Evolutionary conservation across 202 grass and related monocot species (phyloP), one percentile per base, ranked within the genome.

Genomic region (Setaria italica): DNA sequence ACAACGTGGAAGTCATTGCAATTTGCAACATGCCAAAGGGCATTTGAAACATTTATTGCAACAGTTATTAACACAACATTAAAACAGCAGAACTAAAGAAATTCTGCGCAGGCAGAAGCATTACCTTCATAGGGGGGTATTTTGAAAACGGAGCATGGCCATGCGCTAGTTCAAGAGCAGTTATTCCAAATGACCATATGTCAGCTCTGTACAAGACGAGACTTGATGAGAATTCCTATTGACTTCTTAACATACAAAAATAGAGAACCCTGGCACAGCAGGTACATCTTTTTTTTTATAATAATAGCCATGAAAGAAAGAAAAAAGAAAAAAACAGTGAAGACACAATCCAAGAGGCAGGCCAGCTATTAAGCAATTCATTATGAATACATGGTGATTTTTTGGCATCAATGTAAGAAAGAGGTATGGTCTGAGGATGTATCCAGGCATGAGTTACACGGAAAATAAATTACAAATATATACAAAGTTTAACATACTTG

Each of bases 121-220:
- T 79, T 89, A 97, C 94, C 86, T 97, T 97, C 94, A 97, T 97
- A 72, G 94, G 94, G 42, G 94, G 94, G 47, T 97, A 97, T 84
- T 97, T 97, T 3, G 94, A 97, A 83, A 97, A 97, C 1, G 94
- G 94, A 87, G 94, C 94, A 89, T 97, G 92, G 8, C 94, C 94
- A 85, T 94, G 94, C n/a, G 94, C 94, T 66, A 97, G 81, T 90
- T 97, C 94, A 78, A 97, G 92, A 42, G 94, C 92, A 83, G 94
- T 97, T 77, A 97, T 97, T 86, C 94, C 94, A 92, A 97, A 97
- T 46, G 94, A 97, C 94, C 94, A 97, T 90, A 97, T 97, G 55
- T 97, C 94, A 87, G 94, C 94, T 88, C 94, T 97, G 91, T 47
- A 47, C n/a, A 88, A 89, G 33, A 90, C 37, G 82, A 88, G 16